Base-by-base conservation (phyloP, 495 filamentous ascomycete species). In the Aspergillus ellipticus region DNA sequence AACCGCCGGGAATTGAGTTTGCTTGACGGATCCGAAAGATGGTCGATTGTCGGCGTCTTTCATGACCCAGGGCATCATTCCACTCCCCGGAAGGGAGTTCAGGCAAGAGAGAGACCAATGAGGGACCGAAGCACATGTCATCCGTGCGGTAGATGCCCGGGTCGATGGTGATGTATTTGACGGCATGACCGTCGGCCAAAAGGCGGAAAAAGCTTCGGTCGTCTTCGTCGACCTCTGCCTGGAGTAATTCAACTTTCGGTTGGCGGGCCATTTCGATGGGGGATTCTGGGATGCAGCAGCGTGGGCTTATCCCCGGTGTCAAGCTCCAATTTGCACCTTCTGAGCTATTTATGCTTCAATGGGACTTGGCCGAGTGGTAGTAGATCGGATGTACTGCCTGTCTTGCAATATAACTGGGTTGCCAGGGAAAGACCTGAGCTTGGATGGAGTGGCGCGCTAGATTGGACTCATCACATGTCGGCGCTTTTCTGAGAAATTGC, bases 111-210 rank as follows among this genome's bases (percentile, higher is more conserved):
- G 56, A 54, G 6, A 54, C 33, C 20, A 66, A 57, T 20, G 60
- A 61, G 26, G 67, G 67, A 16, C 57, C 65, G 56, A 73, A 73
- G 51, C 63, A 73, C 57, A 75, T 63, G 49, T 69, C 63, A 42
- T 71, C 66, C 6, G 56, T 26, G 39, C 51, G 63, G 50, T 63
- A 73, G 26, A 68, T 61, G 50, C 59, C 65, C 13, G 63, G 64
- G n/a, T 68, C 61, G 10, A 73, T 57, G 49, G 67, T 69, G 58
- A 72, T 53, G 48, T 72, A 73, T 63, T 72, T 68, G 42, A 73
- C 58, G 31, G 54, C 46, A 24, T 51, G 54, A 51, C 49, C 59
- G 47, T 72, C 61, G 29, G 72, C 61, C n/a, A 68, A 54, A 20
- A 72, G 39, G 21, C 65, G 67, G 33, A 70, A 67, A 53, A 55